These are phyloP conservation scores for Phaffia rhodozyma DNA, from an alignment of 1,284 basidiomycete genomes.

Conservation along the genomic window DNA sequence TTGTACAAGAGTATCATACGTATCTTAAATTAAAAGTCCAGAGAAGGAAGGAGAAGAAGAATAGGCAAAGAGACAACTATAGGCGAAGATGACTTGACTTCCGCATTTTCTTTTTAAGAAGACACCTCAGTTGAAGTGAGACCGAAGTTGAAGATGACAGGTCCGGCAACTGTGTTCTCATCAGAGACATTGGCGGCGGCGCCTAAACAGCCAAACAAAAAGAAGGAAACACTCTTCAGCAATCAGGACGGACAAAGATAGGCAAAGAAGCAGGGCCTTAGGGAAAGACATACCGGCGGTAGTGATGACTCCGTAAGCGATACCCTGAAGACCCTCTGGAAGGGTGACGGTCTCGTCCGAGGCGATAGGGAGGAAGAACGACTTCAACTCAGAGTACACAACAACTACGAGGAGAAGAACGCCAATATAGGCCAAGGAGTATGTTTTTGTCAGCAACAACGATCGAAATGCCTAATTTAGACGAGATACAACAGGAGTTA, in stretches of 20 bases:
- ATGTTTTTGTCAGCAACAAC: neutral
- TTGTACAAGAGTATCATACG: too few relatives aligned
- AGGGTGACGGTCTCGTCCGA: constrained; percentile 20
- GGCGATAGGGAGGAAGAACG: constrained; percentile 8
- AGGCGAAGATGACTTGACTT: neutral
- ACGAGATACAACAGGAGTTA: neutral
- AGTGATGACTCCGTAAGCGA: constrained; percentile 36
- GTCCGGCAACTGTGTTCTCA: constrained; percentile 35
- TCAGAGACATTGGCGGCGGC: constrained; percentile 24
- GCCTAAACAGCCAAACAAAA: constrained; percentile 19
- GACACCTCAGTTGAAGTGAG: neutral
- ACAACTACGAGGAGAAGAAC: neutral
- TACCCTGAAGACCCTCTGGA: constrained; percentile 34
- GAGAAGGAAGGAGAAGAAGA: neutral
- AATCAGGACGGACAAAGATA: constrained; percentile 14
- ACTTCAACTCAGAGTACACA: constrained; percentile 12
- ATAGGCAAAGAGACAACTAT: neutral
- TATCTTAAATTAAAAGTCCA: neutral
- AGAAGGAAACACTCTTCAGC: constrained; percentile 26
- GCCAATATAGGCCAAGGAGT: neutral
- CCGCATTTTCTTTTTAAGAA: too few relatives aligned
- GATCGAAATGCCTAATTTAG: too few relatives aligned
- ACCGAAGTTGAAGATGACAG: constrained; percentile 23
- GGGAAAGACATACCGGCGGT: constrained; percentile 13
- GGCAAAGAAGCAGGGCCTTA: constrained; percentile 20